Evolutionary conservation across 805 yeast genomes (phyloP).

Genomic region (Naumovozyma dairenensis): DNA sequence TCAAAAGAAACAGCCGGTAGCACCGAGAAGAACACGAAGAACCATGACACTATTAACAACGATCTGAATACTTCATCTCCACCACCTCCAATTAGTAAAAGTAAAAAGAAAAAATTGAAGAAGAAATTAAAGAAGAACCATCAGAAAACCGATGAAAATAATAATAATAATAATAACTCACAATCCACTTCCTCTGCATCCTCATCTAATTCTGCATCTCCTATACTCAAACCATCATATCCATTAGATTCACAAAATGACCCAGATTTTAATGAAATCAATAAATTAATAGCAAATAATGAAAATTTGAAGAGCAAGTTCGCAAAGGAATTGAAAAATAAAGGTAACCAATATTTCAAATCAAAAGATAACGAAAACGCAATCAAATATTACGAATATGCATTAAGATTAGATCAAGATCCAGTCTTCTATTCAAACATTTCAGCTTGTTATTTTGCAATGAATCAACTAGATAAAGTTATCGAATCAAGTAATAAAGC

Average conservation of each 20-base stretch:
- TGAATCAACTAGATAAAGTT: constrained; percentile 72
- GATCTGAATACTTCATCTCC: no score
- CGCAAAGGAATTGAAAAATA: constrained; percentile 75
- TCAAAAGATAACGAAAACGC: constrained; percentile 64
- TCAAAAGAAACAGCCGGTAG: no score
- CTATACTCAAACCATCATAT: constrained; percentile 33
- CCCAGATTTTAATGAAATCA: constrained; percentile 43
- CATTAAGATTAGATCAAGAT: constrained; percentile 66
- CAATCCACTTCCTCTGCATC: constrained; percentile 1
- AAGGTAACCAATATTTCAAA: constrained; percentile 77
- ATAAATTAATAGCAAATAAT: constrained; percentile 38
- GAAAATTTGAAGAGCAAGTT: constrained; percentile 52
- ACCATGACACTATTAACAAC: no score
- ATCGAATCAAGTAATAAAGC: constrained; percentile 84
- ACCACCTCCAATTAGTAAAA: no score
- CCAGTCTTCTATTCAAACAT: constrained; percentile 90
- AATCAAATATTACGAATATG: constrained; percentile 66
- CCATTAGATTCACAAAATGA: constrained; percentile 50
- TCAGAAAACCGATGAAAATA: background rate
- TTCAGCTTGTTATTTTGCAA: constrained; percentile 88
- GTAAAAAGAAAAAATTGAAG: constrained; percentile 1
- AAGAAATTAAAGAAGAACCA: constrained; percentile 50
- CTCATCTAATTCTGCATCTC: constrained; percentile 4
- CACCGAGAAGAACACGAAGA: no score
- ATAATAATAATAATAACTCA: constrained; percentile 1